Evolutionary conservation across 2,329 filamentous ascomycete genomes (phyloP).

Genomic region (Aspergillus aculeatinus): DNA sequence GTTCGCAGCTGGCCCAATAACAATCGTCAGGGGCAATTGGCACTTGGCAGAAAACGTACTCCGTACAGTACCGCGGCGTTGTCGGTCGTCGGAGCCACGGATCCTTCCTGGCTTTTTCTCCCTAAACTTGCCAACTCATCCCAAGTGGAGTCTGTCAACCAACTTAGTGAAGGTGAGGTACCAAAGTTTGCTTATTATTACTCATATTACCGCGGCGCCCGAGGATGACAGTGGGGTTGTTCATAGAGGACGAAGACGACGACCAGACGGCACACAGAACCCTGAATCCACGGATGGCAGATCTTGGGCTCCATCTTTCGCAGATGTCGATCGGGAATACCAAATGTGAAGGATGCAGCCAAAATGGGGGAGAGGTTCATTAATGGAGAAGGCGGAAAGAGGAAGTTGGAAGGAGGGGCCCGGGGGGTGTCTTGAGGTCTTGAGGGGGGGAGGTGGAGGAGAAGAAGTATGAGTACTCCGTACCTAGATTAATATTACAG

Average conservation of each 20-base stretch:
- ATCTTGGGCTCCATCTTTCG: background rate
- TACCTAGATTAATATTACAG: too few relatives aligned
- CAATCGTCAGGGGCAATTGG: slow-evolving; percentile 10
- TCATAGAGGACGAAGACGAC: background rate
- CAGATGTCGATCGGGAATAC: background rate
- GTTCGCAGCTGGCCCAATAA: slow-evolving; percentile 18
- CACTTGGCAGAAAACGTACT: background rate
- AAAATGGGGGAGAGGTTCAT: too few relatives aligned
- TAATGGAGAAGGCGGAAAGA: background rate
- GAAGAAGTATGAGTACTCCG: too few relatives aligned
- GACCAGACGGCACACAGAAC: background rate
- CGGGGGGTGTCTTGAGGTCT: too few relatives aligned
- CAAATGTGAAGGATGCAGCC: background rate
- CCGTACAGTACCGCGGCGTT: background rate
- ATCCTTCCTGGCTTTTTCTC: slow-evolving; percentile 4
- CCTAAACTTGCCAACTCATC: slow-evolving; percentile 21
- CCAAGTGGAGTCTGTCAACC: slow-evolving; percentile 17
- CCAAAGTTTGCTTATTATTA: slow-evolving; percentile 7
- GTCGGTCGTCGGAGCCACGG: slow-evolving; percentile 8
- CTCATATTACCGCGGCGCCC: slow-evolving; percentile 1
- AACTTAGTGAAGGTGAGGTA: slow-evolving; percentile 6
- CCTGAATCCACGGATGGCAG: slow-evolving; percentile 1
- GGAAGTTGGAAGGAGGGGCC: too few relatives aligned
- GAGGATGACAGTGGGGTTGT: slow-evolving; percentile 3
- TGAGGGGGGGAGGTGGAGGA: too few relatives aligned